phyloP scores from a whole-genome alignment of 2,329 filamentous ascomycete species.

The Fusarium beomiforme region DNA sequence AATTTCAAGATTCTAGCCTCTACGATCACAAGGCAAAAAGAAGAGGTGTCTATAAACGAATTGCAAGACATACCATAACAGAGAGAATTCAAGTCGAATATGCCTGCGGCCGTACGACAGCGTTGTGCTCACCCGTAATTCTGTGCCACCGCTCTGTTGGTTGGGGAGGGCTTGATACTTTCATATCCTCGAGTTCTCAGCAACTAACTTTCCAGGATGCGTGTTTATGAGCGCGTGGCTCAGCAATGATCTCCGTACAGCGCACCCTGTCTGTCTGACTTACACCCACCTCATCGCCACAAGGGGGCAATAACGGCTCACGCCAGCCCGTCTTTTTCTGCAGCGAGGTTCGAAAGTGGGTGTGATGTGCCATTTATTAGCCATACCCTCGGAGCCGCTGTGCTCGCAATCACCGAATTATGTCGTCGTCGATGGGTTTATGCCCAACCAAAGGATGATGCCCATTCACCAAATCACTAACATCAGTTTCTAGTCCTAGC shows the following conservation, averaged over 20 bases:
- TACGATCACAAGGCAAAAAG: conserved; percentile 1
- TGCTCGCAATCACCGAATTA: conserved; percentile 21
- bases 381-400: conserved; percentile 7
- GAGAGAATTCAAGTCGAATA: neutral
- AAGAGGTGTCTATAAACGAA: conserved; percentile 15
- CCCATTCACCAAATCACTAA: conserved; percentile 26
- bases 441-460: conserved; percentile 20
- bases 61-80: neutral
- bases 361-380: conserved; percentile 26
- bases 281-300: conserved; percentile 37
- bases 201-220: conserved; percentile 18
- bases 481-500: neutral
- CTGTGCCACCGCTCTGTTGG: conserved; percentile 2
- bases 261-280: conserved; percentile 31
- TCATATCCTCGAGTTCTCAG: conserved; percentile 18
- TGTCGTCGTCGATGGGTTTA: conserved; percentile 19
- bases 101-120: neutral
- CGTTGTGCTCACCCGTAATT: neutral
- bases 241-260: conserved; percentile 31
- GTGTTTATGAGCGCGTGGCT: conserved; percentile 36
- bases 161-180: conserved; percentile 34
- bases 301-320: conserved; percentile 33
- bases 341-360: conserved; percentile 32
- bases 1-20: conserved; percentile 23
- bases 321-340: conserved; percentile 32